These are phyloP conservation scores for Hirschioporus abietinus DNA, from an alignment of 768 basidiomycete genomes.

Conservation along the genomic window DNA sequence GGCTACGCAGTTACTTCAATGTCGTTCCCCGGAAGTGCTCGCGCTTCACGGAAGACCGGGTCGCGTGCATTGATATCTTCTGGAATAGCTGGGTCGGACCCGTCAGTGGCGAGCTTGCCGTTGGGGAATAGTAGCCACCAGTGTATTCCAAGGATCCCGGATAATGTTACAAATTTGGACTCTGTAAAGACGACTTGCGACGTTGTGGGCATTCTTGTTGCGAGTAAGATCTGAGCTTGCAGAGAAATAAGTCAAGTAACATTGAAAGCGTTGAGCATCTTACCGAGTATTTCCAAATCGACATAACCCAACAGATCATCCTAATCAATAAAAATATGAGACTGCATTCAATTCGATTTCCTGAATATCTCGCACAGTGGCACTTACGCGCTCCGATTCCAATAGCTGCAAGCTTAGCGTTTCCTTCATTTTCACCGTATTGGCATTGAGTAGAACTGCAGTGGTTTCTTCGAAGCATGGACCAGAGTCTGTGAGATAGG, in stretches of 20 bases:
- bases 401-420: constrained; percentile 58
- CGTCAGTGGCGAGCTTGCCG: constrained; percentile 21
- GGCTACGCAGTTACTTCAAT: constrained; percentile 38
- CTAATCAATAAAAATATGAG: constrained; percentile 12
- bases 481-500: constrained; percentile 15
- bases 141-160: constrained; percentile 42
- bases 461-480: constrained; percentile 71
- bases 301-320: constrained; percentile 47
- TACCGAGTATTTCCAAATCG: constrained; percentile 30
- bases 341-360: background rate
- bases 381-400: constrained; percentile 54
- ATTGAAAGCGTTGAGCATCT: background rate
- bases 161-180: constrained; percentile 24
- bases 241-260: background rate
- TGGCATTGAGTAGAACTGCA: constrained; percentile 52
- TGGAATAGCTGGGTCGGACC: constrained; percentile 31
- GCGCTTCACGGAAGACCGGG: constrained; percentile 47
- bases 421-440: constrained; percentile 66
- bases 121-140: constrained; percentile 43
- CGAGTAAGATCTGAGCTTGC: constrained; percentile 24
- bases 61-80: no score
- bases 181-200: constrained; percentile 18
- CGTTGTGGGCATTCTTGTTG: constrained; percentile 21
- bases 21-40: constrained; percentile 36
- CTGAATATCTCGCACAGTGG: constrained; percentile 18